Percentiles rank a stretch among this genome's conserved stretches.
Evolutionary conservation across 2,329 filamentous ascomycete genomes (phyloP).

Genomic region (Calonectria leucothoes): DNA sequence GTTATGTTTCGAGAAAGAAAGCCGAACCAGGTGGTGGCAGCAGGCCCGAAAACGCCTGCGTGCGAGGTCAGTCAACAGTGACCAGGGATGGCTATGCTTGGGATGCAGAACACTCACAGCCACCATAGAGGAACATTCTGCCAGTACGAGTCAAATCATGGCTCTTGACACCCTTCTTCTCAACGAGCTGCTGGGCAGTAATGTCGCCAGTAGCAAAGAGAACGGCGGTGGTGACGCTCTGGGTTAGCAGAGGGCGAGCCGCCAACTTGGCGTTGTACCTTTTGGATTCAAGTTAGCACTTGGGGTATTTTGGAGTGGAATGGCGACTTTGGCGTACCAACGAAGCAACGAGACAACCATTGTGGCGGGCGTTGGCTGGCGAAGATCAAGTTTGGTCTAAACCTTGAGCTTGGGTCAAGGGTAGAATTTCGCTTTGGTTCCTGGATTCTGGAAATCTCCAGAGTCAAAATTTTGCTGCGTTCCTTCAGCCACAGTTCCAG

Average conservation of each 20-base stretch:
- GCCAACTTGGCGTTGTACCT: slow-evolving; percentile 89
- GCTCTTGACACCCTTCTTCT: slow-evolving; percentile 79
- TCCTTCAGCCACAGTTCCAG: slow-evolving; percentile 34
- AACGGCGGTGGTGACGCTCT: slow-evolving; percentile 89
- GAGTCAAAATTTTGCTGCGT: slow-evolving; percentile 18
- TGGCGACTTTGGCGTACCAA: slow-evolving; percentile 39
- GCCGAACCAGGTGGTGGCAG: slow-evolving; percentile 87
- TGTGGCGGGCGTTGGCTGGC: slow-evolving; percentile 11
- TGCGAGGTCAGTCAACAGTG: slow-evolving; percentile 18
- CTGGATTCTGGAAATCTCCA: slow-evolving; percentile 17
- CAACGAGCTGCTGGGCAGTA: slow-evolving; percentile 90
- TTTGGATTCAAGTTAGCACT: slow-evolving; percentile 48
- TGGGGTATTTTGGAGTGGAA: slow-evolving; percentile 4
- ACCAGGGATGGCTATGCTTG: background rate
- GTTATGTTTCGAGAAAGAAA: slow-evolving; percentile 79
- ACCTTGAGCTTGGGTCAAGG: slow-evolving; percentile 22
- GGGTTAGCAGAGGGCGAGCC: slow-evolving; percentile 86
- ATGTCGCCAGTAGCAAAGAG: slow-evolving; percentile 94
- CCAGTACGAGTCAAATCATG: slow-evolving; percentile 80
- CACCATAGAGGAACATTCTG: slow-evolving; percentile 85
- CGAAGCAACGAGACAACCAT: slow-evolving; percentile 46
- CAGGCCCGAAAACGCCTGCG: slow-evolving; percentile 84
- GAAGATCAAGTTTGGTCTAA: background rate
- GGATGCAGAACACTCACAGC: slow-evolving; percentile 62
- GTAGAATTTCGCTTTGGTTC: slow-evolving; percentile 26